Conservation (phyloP, 805 yeast species). For the Yarrowia sp. region DNA sequence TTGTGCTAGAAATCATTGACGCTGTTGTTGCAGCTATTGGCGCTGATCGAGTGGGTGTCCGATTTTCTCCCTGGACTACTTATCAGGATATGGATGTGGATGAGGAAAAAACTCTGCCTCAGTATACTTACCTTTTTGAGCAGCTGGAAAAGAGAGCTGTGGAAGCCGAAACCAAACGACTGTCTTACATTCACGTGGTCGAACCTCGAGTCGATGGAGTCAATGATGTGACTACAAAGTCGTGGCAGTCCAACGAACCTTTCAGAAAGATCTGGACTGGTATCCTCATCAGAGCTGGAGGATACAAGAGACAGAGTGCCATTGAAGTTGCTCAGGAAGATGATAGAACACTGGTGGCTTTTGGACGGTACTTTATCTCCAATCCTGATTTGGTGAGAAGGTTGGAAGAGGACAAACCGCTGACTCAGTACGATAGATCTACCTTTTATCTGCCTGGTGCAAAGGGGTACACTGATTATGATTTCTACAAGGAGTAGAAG, state of each 20-base stretch:
- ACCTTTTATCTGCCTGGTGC: not conserved
- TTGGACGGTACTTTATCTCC: constrained; percentile 2
- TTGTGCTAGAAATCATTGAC: not conserved
- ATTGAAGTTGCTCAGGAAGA: not conserved
- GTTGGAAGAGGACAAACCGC: not conserved
- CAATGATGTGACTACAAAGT: not conserved
- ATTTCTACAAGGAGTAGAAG: not conserved
- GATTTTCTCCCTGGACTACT: not conserved
- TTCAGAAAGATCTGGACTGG: constrained; percentile 2
- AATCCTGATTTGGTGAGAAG: not conserved
- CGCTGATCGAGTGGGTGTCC: not conserved
- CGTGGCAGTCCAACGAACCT: not conserved
- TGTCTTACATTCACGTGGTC: not conserved
- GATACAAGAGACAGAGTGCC: not conserved
- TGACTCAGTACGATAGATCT: not conserved
- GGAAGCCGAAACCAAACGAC: not conserved
- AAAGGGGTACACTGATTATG: not conserved
- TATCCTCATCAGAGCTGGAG: not conserved
- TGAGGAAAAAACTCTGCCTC: not conserved
- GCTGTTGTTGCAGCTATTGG: not conserved
- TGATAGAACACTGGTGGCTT: not conserved
- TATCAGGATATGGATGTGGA: not conserved
- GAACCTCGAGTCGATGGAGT: constrained; percentile 13
- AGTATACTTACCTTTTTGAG: not conserved
- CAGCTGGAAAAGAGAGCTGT: not conserved